Evolutionary conservation across 1,284 basidiomycete species (phyloP), one percentile per base, ranked within the genome.

Genomic region (Agaricales sp.): DNA sequence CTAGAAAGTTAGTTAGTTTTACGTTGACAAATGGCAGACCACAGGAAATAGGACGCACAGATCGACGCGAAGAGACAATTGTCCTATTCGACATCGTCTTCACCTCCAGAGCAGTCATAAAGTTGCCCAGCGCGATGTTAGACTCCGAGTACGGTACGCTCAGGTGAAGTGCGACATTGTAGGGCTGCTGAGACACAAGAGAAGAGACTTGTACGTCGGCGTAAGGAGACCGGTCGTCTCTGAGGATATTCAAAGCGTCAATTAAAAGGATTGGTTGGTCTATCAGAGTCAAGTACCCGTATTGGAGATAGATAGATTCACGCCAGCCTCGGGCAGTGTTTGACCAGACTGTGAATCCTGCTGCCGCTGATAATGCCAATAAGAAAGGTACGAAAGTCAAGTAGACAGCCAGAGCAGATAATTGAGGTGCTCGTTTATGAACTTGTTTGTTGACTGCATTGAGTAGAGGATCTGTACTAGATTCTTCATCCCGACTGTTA

Each of bases 121-220:
- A 90, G 62, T 90, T 90, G 22, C 86, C 86, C 1, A 90, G 73
- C 2, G 69, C 79, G 55, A 75, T 67, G 64, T 87, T 90, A 14
- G 78, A 63, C 51, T 80, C 75, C n/a, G 73, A 74, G 1, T 76
- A 68, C 12, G 87, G 87, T 2, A 90, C 67, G 18, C 66, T 62
- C n/a, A 90, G 67, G 48, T 78, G 74, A 12, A 88, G 64, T 37
- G 76, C 78, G 46, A 90, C 68, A 54, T 87, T 78, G 50, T 89
- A 90, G 4, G 75, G 74, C 53, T 89, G 87, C 35, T 71, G 64
- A 16, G 75, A 56, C 46, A 72, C 69, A 21, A 89, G 65, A 12
- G 61, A 49, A 3, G 78, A 71, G 0, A 89, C 61, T 2, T 61
- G 52, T 1, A 70, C 57, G 30, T 75, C 66, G 2, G 83, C 82